Base-by-base conservation (phyloP, 2,329 filamentous ascomycete species). In the Thielaviopsis ethacetica region DNA sequence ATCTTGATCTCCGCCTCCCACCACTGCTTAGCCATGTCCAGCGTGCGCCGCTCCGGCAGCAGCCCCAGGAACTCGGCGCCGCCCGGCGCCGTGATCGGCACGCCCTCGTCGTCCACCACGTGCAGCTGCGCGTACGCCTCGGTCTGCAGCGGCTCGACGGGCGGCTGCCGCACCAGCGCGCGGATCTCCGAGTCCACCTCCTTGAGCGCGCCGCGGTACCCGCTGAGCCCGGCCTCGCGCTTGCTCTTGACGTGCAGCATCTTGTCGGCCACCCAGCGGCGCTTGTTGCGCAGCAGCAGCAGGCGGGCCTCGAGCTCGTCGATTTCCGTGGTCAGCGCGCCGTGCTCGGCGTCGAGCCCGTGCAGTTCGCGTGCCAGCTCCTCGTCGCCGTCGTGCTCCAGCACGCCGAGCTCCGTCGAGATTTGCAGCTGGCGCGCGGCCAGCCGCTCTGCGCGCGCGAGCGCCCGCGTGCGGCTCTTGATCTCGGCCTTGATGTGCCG, bases 21-120 rank as follows among this genome's bases (percentile, higher is more conserved):
- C 76, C 85, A 86, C 15, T 83, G 77, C 61, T 75, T 80, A 0
- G 85, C 86, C 82, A 90, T 84, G 15, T 80, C 80, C 1, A 84
- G 67, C 0, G 85, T 90, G 53, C 86, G 75, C 19, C 84, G 76
- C 64, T 84, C 80, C 0, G 81, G 76, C 0, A 81, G 78, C 7
- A 89, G 71, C 1, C 75, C 72, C 41, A 84, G 67, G 58, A 87
- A 87, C 41, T 80, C 78, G 3, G 70, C 61, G 0, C 77, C 77
- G 1, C 69, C 71, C 0, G 71, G 65, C 1, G 71, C 71, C 6
- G 58, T 62, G 2, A 60, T 60, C 3, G 61, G 63, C 2, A 58
- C 51, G 17, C 63, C 63, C 2, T 62, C 55, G 6, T 56, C 57
- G 7, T 63, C 60, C 6, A 52, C 12, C 12, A 59, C 56, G 17